Base-by-base conservation (phyloP, 108 stramenopile genomes). In the Skeletonema costatum region DNA sequence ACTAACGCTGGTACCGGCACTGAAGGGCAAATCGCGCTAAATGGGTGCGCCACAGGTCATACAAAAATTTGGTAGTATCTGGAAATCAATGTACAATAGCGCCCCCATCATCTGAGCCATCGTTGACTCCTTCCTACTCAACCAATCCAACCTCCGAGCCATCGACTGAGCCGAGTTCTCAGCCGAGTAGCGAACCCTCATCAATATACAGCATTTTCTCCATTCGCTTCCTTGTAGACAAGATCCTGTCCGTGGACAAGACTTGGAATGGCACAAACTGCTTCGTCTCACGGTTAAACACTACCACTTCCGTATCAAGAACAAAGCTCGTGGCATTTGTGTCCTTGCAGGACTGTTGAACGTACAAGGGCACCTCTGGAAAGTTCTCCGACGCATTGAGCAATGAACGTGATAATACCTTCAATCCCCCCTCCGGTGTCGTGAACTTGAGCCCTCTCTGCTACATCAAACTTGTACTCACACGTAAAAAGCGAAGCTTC, bases 391-490 rank as follows among this genome's bases (percentile, higher is more conserved):
- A 88, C 46, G 96, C 98, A 73, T 99, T 95, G 87, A 98, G 91
- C 14, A 89, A 77, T 67, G 94, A 97, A 13, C 99, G 88, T 32
- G 93, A 96, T 78, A 99, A 99, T 29, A 99, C 93, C 78, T 87
- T 91, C 70, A 95, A 87, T 30, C 64, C 76, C 13, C 98, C 99
- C 60, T 97, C 91, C 30, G 75, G 60, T 25, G 76, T 70, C 76
- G 89, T 99, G 99, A 46, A 99, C 90, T 84, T 99, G 98, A 0
- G 98, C 97, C 30, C 99, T 88, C 82, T 99, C 99, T 42, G 99
- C 99, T 42, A 99, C 99, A 76, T 99, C 99, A 86, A 99, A 99
- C 88, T 99, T 99, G 92, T 88, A 99, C 78, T 99, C 99, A 81
- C 96, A 98, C 9, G 99, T 99, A 82, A 99, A 98, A 21, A 79